Conservation (phyloP, 2,329 filamentous ascomycete species). For the Fonsecaea nubica region DNA sequence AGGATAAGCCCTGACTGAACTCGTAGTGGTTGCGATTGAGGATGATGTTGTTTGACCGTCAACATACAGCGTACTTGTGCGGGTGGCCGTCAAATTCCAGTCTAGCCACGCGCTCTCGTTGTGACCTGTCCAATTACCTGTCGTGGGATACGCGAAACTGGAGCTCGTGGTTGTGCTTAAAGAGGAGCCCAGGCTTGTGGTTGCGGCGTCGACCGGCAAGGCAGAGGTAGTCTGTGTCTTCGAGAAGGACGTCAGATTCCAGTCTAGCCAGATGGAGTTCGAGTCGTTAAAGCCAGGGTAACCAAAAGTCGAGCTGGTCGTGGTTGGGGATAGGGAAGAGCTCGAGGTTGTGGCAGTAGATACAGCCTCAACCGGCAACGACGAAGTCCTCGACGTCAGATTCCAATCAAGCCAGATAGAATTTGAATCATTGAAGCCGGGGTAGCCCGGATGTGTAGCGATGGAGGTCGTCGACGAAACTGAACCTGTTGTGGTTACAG, state of each 20-base stretch:
- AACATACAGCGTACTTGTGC: constrained; percentile 1
- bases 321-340: background rate
- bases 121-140: constrained; percentile 9
- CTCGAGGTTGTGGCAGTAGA: constrained; percentile 7
- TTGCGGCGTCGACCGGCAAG: background rate
- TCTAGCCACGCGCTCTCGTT: constrained; percentile 16
- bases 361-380: background rate
- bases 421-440: constrained; percentile 6
- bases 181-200: background rate
- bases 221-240: background rate
- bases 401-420: constrained; percentile 9
- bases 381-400: background rate
- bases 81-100: background rate
- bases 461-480: background rate
- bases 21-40: background rate
- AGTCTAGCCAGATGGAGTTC: constrained; percentile 5
- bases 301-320: background rate
- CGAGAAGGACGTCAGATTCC: background rate
- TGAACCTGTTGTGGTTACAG: constrained; percentile 4
- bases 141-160: constrained; percentile 6
- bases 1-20: background rate
- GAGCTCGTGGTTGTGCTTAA: constrained; percentile 10
- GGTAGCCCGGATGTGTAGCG: background rate
- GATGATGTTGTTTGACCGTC: background rate
- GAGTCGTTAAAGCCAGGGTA: background rate